phyloP scores from a whole-genome alignment of 495 filamentous ascomycete species.

The Penicillium longicatenatum region DNA sequence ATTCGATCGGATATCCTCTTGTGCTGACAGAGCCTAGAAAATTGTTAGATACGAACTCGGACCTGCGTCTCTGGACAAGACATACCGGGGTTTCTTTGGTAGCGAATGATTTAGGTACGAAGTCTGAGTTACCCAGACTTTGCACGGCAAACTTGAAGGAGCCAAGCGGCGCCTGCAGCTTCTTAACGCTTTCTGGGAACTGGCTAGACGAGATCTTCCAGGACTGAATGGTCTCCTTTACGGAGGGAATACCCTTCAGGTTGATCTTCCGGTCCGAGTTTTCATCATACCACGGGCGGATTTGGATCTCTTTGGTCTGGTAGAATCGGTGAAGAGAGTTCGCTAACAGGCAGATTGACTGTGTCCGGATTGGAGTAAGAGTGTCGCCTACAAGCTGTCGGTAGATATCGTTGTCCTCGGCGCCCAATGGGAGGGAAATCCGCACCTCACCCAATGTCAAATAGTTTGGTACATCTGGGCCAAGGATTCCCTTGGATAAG shows the following conservation, averaged over 20 bases:
- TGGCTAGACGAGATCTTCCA: slow-evolving; percentile 71
- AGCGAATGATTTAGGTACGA: slow-evolving; percentile 65
- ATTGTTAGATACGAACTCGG: background rate
- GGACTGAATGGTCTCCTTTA: slow-evolving; percentile 60
- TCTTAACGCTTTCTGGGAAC: slow-evolving; percentile 45
- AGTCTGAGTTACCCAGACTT: slow-evolving; percentile 64
- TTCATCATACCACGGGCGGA: slow-evolving; percentile 85
- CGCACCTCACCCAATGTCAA: slow-evolving; percentile 75
- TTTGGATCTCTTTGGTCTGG: slow-evolving; percentile 69
- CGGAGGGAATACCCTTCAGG: slow-evolving; percentile 61
- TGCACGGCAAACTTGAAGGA: slow-evolving; percentile 49
- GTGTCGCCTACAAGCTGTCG: slow-evolving; percentile 71
- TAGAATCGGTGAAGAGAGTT: slow-evolving; percentile 80
- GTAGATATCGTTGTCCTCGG: slow-evolving; percentile 78
- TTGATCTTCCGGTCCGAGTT: slow-evolving; percentile 64
- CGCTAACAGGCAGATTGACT: slow-evolving; percentile 73
- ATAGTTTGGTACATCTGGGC: slow-evolving; percentile 77
- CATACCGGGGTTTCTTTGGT: slow-evolving; percentile 40
- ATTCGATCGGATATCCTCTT: slow-evolving; percentile 74
- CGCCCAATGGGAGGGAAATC: slow-evolving; percentile 77
- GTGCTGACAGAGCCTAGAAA: slow-evolving; percentile 44
- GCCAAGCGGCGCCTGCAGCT: slow-evolving; percentile 39
- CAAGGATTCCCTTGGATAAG: slow-evolving; percentile 77
- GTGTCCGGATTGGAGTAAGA: slow-evolving; percentile 69
- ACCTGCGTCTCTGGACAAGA: background rate